Evolutionary conservation across 371 early-diverging fungal species (phyloP), one percentile per base, ranked within the genome.

Genomic region (Rhizomucor pusillus): DNA sequence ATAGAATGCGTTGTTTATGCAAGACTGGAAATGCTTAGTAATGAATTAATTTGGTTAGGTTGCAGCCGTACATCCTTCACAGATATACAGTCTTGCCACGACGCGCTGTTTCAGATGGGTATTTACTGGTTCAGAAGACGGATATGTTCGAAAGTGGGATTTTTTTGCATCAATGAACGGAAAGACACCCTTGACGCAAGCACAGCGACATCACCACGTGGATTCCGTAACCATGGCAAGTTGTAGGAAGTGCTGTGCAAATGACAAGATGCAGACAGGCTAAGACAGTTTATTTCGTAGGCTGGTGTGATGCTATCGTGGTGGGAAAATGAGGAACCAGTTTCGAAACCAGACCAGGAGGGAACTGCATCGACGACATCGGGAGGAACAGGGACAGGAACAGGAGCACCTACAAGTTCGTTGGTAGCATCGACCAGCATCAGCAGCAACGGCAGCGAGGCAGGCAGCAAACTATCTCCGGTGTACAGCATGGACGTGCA

Each of bases 101-200:
- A 94, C 94, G 0, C 69, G 75, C 20, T 87, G 91, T 63, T 91
- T 87, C 84, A 86, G 89, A 48, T 97, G 95, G 96, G 68, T 96
- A 12, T 87, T 95, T 35, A 93, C 93, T 1, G 98, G 97, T 12
- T 90, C 90, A 1, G 94, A 92, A 33, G 97, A 98, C 67, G 97
- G 96, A 23, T 89, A 86, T 65, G 86, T 98, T 43, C 78, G 94
- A 23, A 95, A 94, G 71, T 98, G 88, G 79, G 97, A 98, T 60
- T 93, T 94, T 56, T 85, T 86, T 57, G 82, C 86, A 6, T 86
- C 96, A 0, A 82, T 94, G 69, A 90, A 89, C 57, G 97, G 97
- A 1, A 90, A 90, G 51, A 75, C 85, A 4, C 50, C 73, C 41
- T 71, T 98, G 45, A 94, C 98, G 0, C 89, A 84, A 57, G 85